Evolutionary conservation across 345 rosid genomes (phyloP), one percentile per base, ranked within the genome.

Genomic region (Boechera divaricarpa): DNA sequence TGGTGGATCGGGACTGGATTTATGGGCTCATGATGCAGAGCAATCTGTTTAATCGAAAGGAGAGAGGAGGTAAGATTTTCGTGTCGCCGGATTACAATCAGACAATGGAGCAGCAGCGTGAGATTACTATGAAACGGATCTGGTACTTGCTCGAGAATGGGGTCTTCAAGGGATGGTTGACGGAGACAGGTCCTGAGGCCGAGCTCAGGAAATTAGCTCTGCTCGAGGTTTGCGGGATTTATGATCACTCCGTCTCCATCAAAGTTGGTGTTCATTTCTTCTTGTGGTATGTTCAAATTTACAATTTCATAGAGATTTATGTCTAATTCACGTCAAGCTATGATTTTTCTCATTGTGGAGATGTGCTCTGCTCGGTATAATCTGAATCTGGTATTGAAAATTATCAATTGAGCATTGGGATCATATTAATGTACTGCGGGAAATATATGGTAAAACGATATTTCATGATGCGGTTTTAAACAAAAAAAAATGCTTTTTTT

Each of bases 71-170:
- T 48, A 85, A 80, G 82, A 75, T 94, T n/a, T 94, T 84, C 65
- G 86, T 88, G 54, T 64, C 76, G 42, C 92, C 98, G 7, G 96
- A 92, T 72, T 92, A 81, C 56, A 92, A 92, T 80, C 98, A 92
- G 86, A 68, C 97, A 32, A 94, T 85, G 97, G 98, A 90, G 84
- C 97, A 90, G 63, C 98, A 94, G 78, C 79, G 98, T 8, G 97
- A 92, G 85, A 83, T 89, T 69, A 94, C 97, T 0, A 79, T 84
- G 98, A 88, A 63, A 68, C 81, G 98, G 76, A 83, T 94, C 63
- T 77, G 39, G 58, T 89, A 81, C 53, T 57, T 94, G 80, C 68
- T 75, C 2, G 97, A 90, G 42, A 81, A 69, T 63, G 96, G 95
- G 2, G 94, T 83, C 8, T 94, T 87, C 62, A 38, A 82, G 9